phyloP scores from a whole-genome alignment of 2,329 filamentous ascomycete genomes.

The Fusarium incarnatum region DNA sequence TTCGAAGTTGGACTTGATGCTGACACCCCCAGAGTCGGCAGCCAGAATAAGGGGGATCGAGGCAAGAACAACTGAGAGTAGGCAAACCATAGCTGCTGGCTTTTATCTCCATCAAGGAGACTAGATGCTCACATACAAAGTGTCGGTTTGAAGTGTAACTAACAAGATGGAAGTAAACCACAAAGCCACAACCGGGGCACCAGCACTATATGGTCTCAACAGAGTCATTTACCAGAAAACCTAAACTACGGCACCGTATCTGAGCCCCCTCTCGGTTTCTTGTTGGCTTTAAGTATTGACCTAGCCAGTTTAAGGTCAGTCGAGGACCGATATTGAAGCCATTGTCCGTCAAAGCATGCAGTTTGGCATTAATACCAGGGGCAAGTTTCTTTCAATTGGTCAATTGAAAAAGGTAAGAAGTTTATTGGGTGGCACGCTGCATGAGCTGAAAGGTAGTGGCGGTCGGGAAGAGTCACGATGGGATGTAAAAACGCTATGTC shows the following conservation, averaged over 20 bases:
- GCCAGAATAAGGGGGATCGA: constrained; percentile 2
- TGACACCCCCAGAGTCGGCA: constrained; percentile 34
- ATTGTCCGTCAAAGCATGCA: constrained; percentile 19
- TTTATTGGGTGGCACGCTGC: constrained; percentile 14
- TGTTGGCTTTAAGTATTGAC: background rate
- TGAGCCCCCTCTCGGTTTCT: background rate
- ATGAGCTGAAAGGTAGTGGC: constrained; percentile 38
- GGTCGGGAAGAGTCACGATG: constrained; percentile 26
- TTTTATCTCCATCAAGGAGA: no score
- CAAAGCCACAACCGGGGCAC: background rate
- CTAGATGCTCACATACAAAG: no score
- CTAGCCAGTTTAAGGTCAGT: constrained; percentile 14
- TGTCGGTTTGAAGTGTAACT: background rate
- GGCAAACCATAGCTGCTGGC: constrained; percentile 29
- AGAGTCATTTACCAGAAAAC: background rate
- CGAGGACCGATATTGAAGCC: constrained; percentile 2
- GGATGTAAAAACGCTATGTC: constrained; percentile 32
- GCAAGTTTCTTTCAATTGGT: constrained; percentile 25
- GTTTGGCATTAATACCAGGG: constrained; percentile 29
- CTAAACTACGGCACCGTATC: constrained; percentile 13
- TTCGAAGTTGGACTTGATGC: constrained; percentile 29
- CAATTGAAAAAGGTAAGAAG: background rate
- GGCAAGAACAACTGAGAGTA: constrained; percentile 14
- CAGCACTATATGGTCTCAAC: constrained; percentile 15
- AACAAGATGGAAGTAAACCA: background rate